A percentile compares a stretch with the other conserved stretches of the same genome.
These are phyloP conservation scores for Naumovozyma castellii DNA, from an alignment of 805 yeast species.

Conservation along the genomic window DNA sequence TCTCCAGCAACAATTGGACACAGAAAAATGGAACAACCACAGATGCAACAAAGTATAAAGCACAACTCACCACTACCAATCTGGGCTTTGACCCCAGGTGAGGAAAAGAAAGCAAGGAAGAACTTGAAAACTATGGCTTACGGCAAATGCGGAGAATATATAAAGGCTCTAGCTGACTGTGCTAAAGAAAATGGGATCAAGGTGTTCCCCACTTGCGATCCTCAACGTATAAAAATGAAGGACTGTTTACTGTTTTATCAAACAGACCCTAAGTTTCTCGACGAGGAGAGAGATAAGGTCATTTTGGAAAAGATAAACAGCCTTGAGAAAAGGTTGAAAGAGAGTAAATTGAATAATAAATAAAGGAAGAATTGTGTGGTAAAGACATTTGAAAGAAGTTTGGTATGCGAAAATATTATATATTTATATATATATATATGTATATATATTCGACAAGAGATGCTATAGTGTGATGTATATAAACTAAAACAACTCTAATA, in stretches of 20 bases:
- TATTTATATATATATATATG: too few relatives aligned
- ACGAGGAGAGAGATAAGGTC: constrained; percentile 55
- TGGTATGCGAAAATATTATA: too few relatives aligned
- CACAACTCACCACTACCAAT: constrained; percentile 40
- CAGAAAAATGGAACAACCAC: too few relatives aligned
- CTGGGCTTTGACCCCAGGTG: constrained; percentile 70
- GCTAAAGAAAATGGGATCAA: constrained; percentile 53
- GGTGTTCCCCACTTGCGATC: constrained; percentile 57
- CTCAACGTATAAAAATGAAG: constrained; percentile 47
- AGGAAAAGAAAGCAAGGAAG: constrained; percentile 62
- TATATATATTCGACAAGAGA: neutral
- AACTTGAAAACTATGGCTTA: constrained; percentile 63
- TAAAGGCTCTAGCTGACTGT: constrained; percentile 58
- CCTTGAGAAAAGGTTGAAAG: constrained; percentile 22
- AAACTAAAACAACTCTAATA: constrained; percentile 22
- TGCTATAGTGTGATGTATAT: neutral
- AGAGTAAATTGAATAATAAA: constrained; percentile 5
- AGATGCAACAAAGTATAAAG: neutral
- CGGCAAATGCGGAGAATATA: constrained; percentile 56
- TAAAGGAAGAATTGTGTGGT: too few relatives aligned
- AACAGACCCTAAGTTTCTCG: constrained; percentile 48
- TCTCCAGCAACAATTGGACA: too few relatives aligned
- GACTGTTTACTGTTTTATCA: constrained; percentile 56
- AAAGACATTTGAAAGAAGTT: too few relatives aligned
- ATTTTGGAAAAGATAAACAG: constrained; percentile 47